A percentile compares a stretch with the other conserved stretches of the same genome.
phyloP scores from a whole-genome alignment of 352 stramenopile genomes.

The Phytophthora citrophthora region DNA sequence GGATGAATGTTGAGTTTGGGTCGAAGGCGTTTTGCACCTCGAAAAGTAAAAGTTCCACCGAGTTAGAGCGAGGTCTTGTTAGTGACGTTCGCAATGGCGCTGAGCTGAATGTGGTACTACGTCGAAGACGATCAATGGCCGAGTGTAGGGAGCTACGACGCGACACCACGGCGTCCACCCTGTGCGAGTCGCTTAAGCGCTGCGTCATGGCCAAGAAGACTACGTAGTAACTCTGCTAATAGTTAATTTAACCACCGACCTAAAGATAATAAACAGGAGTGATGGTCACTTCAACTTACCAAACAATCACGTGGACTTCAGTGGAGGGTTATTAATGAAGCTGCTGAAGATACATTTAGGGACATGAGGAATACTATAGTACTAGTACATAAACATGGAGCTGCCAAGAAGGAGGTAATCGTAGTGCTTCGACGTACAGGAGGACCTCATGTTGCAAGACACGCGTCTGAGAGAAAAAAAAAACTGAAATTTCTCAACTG shows the following conservation, averaged over 20 bases:
- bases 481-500: conserved; percentile 13
- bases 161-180: conserved; percentile 1
- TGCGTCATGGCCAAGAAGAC: neutral
- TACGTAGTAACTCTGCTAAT: neutral
- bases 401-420: neutral
- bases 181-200: conserved; percentile 7
- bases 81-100: conserved; percentile 30
- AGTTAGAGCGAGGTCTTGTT: conserved; percentile 51
- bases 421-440: neutral
- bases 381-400: too few species aligned
- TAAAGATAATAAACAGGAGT: conserved; percentile 26
- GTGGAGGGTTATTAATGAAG: too few species aligned
- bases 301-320: too few species aligned
- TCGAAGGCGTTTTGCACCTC: conserved; percentile 64
- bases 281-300: conserved; percentile 34
- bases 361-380: too few species aligned
- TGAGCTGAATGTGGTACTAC: conserved; percentile 14
- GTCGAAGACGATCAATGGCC: conserved; percentile 19
- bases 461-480: neutral
- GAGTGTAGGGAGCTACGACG: conserved; percentile 25
- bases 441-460: too few species aligned
- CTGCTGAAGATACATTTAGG: too few species aligned
- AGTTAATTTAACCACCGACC: too few species aligned
- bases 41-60: conserved; percentile 54
- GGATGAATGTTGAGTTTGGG: conserved; percentile 58